Evolutionary conservation across 164 flowering plant genomes (phyloP).

Genomic region (Pachysandra terminalis): DNA sequence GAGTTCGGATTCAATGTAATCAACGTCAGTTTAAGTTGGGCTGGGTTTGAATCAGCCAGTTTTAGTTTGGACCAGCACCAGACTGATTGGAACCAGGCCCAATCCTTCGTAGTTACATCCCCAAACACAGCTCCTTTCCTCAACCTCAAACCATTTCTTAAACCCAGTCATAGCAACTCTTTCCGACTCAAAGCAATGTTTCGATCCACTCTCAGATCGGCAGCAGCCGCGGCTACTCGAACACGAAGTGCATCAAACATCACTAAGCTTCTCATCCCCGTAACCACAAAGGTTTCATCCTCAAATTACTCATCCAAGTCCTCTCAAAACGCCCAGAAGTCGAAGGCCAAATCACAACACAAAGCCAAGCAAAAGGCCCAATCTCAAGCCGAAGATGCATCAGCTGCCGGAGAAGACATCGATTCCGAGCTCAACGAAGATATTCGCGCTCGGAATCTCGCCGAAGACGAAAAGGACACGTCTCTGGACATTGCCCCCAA

Average conservation of each 20-base stretch:
- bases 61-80: no score
- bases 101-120: no score
- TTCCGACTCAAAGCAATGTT: slow-evolving; percentile 24
- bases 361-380: slow-evolving; percentile 10
- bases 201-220: slow-evolving; percentile 20
- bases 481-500: slow-evolving; percentile 75
- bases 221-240: slow-evolving; percentile 4
- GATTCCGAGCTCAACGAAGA: slow-evolving; percentile 30
- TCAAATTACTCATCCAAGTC: slow-evolving; percentile 26
- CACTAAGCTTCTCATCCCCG: neutral
- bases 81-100: no score
- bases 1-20: no score
- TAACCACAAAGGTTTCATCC: slow-evolving; percentile 7
- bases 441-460: slow-evolving; percentile 33
- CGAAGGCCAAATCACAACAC: slow-evolving; percentile 20
- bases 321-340: slow-evolving; percentile 9
- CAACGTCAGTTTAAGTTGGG: no score
- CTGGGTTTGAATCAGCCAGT: no score
- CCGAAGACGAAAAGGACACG: slow-evolving; percentile 48
- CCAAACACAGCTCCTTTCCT: no score
- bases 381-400: slow-evolving; percentile 15
- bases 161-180: neutral
- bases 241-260: neutral
- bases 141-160: no score
- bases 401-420: slow-evolving; percentile 13